Conservation (phyloP, 1,139 yeast genomes). For the Debaryomyces sp. region DNA sequence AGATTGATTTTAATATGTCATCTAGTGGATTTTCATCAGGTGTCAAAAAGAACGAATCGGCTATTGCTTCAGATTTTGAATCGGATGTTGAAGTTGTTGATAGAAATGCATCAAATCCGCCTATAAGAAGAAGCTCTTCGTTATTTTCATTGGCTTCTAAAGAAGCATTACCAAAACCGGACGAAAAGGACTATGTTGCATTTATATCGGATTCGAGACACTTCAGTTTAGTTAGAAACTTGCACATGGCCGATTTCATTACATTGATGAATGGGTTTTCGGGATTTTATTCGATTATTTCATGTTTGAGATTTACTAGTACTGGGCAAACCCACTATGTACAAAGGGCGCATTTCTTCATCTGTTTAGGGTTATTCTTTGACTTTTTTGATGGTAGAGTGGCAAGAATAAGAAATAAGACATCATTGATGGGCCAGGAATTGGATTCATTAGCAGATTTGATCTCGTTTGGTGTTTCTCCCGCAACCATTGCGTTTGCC, state of each 20-base stretch:
- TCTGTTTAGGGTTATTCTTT: constrained; percentile 85
- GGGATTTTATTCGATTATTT: constrained; percentile 87
- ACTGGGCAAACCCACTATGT: constrained; percentile 71
- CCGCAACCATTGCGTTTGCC: constrained; percentile 89
- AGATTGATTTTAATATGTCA: constrained; percentile 9
- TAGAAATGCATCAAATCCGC: constrained; percentile 24
- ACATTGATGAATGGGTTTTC: constrained; percentile 88
- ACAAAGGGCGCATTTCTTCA: constrained; percentile 87
- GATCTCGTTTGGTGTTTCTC: constrained; percentile 90
- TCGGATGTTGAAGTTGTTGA: constrained; percentile 33
- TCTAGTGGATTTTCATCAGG: constrained; percentile 12
- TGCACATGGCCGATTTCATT: constrained; percentile 95
- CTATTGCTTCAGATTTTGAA: constrained; percentile 39
- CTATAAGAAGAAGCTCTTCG: constrained; percentile 48
- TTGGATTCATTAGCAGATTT: constrained; percentile 95
- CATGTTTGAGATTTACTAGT: constrained; percentile 78
- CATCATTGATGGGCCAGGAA: constrained; percentile 96
- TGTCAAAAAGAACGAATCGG: constrained; percentile 28
- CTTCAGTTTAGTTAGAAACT: constrained; percentile 71
- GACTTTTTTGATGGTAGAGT: constrained; percentile 98
- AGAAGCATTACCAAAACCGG: constrained; percentile 57
- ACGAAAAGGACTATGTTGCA: constrained; percentile 72
- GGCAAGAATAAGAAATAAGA: constrained; percentile 89
- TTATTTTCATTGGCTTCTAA: constrained; percentile 44
- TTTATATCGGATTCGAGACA: constrained; percentile 82